Conservation (phyloP, 176 grass and related monocot species). For the maize (Zea mays) region Zm-B73-REFERENCE-NAM-5.0 NC_050098.1:106872501-106873000, state of each 20-base stretch:
- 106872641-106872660: constrained; percentile 81
- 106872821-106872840: constrained; percentile 56
- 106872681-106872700: constrained; percentile 83
- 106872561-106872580: constrained; percentile 20
- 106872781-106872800: constrained; percentile 76
- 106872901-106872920: neutral
- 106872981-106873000: constrained; percentile 76
- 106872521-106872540: constrained; percentile 91
- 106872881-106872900: neutral
- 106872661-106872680: constrained; percentile 73
- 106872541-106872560: constrained; percentile 54
- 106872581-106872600: constrained; percentile 10
- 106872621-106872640: constrained; percentile 96
- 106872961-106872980: constrained; percentile 81
- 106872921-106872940: neutral
- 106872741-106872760: constrained; percentile 84
- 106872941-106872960: constrained; percentile 51
- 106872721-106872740: constrained; percentile 74
- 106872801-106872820: constrained; percentile 81
- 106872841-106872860: constrained; percentile 93
- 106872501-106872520: constrained; percentile 74
- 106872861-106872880: constrained; percentile 34
- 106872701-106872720: constrained; percentile 84
- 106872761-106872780: constrained; percentile 78
- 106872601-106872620: neutral